phyloP scores from a whole-genome alignment of 2,329 filamentous ascomycete genomes.

The Stagonosporopsis chrysanthemi region DNA sequence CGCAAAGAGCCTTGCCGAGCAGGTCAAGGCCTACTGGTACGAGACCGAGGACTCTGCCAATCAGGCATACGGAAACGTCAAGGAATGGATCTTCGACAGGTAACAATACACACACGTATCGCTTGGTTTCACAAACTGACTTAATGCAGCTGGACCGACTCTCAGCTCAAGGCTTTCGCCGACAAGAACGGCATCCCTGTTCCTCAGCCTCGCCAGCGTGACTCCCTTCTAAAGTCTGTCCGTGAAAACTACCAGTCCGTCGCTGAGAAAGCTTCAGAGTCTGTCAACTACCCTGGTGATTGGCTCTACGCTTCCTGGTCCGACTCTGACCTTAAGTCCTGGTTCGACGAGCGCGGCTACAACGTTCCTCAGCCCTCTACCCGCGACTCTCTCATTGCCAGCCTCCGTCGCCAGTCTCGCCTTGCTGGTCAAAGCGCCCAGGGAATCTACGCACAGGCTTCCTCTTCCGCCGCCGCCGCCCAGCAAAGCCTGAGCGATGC shows the following conservation, averaged over 20 bases:
- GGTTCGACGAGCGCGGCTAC: conserved; percentile 88
- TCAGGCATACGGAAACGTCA: conserved; percentile 73
- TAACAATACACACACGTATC: conserved; percentile 44
- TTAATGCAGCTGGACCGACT: conserved; percentile 79
- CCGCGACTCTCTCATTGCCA: conserved; percentile 87
- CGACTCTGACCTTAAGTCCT: conserved; percentile 91
- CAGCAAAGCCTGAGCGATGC: conserved; percentile 80
- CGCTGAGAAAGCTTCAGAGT: conserved; percentile 79
- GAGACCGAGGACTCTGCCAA: conserved; percentile 80
- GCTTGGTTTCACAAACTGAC: conserved; percentile 46
- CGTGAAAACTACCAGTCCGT: conserved; percentile 81
- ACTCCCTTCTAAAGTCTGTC: conserved; percentile 77
- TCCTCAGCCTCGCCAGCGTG: conserved; percentile 85
- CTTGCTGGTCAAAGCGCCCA: conserved; percentile 75
- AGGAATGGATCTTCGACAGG: conserved; percentile 92
- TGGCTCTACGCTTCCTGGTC: conserved; percentile 94
- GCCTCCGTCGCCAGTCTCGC: conserved; percentile 88
- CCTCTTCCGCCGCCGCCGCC: conserved; percentile 63
- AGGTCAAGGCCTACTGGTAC: conserved; percentile 77
- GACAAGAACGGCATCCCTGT: conserved; percentile 87
- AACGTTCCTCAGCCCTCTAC: conserved; percentile 82
- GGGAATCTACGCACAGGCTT: conserved; percentile 54
- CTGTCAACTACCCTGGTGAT: conserved; percentile 85
- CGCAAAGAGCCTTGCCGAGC: conserved; percentile 71
- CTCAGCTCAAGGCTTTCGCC: conserved; percentile 89